phyloP scores from a whole-genome alignment of 2,329 filamentous ascomycete genomes.

The Diaporthe sp. region DNA sequence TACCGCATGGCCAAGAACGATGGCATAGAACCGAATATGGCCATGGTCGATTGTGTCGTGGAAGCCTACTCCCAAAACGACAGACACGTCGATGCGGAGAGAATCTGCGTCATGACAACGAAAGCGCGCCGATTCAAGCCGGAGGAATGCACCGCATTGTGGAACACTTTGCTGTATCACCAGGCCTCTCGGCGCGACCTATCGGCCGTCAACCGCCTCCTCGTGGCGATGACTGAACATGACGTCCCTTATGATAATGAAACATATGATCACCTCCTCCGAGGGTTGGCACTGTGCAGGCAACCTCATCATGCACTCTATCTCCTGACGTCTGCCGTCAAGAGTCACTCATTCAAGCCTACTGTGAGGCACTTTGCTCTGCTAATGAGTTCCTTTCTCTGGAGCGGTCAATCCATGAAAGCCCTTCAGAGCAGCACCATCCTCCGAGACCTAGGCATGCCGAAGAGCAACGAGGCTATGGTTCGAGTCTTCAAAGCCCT shows the following conservation, averaged over 20 bases:
- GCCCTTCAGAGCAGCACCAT: constrained; percentile 58
- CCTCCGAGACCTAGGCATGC: constrained; percentile 59
- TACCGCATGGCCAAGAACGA: constrained; percentile 73
- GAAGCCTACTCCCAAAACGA: constrained; percentile 75
- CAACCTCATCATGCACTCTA: constrained; percentile 65
- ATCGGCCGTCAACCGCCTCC: constrained; percentile 61
- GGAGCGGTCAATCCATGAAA: constrained; percentile 58
- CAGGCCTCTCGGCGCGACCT: constrained; percentile 74
- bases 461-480: constrained; percentile 59
- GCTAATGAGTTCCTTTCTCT: constrained; percentile 67
- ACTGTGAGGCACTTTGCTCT: constrained; percentile 65
- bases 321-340: constrained; percentile 60
- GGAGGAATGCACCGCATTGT: constrained; percentile 72
- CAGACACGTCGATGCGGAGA: constrained; percentile 67
- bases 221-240: constrained; percentile 63
- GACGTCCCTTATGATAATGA: constrained; percentile 62
- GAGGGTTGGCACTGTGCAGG: constrained; percentile 62
- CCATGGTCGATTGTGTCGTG: constrained; percentile 76
- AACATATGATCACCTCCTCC: constrained; percentile 66
- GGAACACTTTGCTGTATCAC: constrained; percentile 82
- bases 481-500: constrained; percentile 60
- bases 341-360: constrained; percentile 61
- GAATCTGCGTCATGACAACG: constrained; percentile 70
- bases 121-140: constrained; percentile 61
- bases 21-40: constrained; percentile 63